Evolutionary conservation across 352 stramenopile genomes (phyloP).

Genomic region (Phytopythium chamaehyphon): DNA sequence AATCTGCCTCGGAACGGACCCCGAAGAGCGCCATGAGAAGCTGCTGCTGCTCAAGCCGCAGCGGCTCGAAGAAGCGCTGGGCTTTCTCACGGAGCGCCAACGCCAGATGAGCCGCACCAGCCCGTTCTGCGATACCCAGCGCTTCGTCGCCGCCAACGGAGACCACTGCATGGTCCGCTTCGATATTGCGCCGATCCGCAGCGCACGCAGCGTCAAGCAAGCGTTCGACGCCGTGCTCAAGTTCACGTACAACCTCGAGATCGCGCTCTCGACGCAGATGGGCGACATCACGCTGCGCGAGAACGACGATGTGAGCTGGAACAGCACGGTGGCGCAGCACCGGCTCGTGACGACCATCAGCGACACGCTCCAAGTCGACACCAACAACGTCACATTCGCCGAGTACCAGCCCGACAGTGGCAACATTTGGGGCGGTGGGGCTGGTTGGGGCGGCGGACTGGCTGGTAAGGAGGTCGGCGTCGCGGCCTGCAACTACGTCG

Average conservation of each 20-base stretch:
- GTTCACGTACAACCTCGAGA: slow-evolving; percentile 46
- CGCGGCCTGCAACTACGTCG: slow-evolving; percentile 12
- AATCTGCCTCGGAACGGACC: slow-evolving; percentile 25
- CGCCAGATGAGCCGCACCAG: slow-evolving; percentile 24
- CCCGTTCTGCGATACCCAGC: slow-evolving; percentile 32
- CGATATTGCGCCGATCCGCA: slow-evolving; percentile 39
- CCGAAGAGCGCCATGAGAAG: slow-evolving; percentile 17
- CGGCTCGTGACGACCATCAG: slow-evolving; percentile 28
- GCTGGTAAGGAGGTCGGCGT: slow-evolving; percentile 22
- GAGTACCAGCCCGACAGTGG: slow-evolving; percentile 21
- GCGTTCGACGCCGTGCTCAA: slow-evolving; percentile 38
- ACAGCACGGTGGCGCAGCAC: slow-evolving; percentile 29
- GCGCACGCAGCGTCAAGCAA: slow-evolving; percentile 21
- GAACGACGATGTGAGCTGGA: slow-evolving; percentile 34
- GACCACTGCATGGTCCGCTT: slow-evolving; percentile 34
- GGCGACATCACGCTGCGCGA: slow-evolving; percentile 36
- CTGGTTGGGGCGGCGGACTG: slow-evolving; percentile 1
- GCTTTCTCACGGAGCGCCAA: slow-evolving; percentile 32
- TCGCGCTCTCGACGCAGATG: slow-evolving; percentile 35
- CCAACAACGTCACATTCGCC: slow-evolving; percentile 36
- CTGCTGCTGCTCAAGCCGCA: slow-evolving; percentile 31
- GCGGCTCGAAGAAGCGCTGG: slow-evolving; percentile 29
- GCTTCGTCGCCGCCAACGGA: slow-evolving; percentile 23
- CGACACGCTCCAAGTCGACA: slow-evolving; percentile 24
- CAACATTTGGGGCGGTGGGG: slow-evolving; percentile 3